Base-by-base conservation (phyloP, 192 early-diverging fungal genomes). In the Coemansia sp. region DNA sequence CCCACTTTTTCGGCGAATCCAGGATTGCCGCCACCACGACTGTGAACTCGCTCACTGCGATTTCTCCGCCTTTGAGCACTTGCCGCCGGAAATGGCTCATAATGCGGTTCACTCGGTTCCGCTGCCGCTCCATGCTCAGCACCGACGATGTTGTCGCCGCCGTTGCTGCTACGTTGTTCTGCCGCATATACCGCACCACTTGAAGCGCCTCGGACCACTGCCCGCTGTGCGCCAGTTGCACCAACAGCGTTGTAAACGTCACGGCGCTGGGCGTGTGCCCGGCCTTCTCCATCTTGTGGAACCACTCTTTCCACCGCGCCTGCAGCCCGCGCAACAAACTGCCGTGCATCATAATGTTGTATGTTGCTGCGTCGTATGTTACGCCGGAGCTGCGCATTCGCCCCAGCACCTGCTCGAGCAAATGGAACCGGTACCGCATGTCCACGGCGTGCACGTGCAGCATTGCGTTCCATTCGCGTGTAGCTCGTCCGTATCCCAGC, bases 391-490 rank as follows among this genome's bases (percentile, higher is more conserved):
- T 15, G 2, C 49, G 21, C 74, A 76, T 76, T 15, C 74, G 64
- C 51, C 17, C 31, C 4, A 63, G 37, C 15, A 71, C 68, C 46
- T 63, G 38, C 47, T 71, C 68, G 14, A 76, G 61, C 56, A 71
- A 58, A 21, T 49, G 60, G 44, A 56, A 55, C 25, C 57, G 60
- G 61, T 76, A 76, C 56, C 74, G 74, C 68, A 53, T 57, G 37
- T 76, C 74, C 14, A 56, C 48, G 24, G 74, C 74, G 42, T 76
- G 68, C 61, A 76, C 66, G 10, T 66, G 64, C 36, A 76, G 51
- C 26, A 76, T 42, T 38, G 61, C 68, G 53, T 76, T 76, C 74
- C 74, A 76, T 21, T 56, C 74, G 47, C 64, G 74, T 56, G 57
- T 26, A 24, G 51, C 20, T 24, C 48, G 47, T 37, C 56, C 68